Conservation (phyloP, 345 rosid species). For the Psidium guajava region DNA sequence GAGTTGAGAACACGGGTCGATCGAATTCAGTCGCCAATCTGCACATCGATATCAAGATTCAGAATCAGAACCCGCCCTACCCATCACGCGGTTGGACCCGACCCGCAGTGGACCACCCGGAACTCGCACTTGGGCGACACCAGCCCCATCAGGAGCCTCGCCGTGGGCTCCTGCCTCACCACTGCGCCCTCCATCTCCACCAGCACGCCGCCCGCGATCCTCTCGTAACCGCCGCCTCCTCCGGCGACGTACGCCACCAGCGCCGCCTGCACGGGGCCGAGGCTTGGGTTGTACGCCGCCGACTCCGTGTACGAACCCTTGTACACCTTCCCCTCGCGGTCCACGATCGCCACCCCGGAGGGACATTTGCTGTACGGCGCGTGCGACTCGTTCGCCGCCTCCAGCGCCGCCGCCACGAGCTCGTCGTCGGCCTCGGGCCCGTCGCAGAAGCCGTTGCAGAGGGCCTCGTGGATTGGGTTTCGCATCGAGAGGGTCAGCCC, state of each 20-base stretch:
- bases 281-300: slow-evolving; percentile 91
- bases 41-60: background rate
- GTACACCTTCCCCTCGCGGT: slow-evolving; percentile 68
- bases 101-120: slow-evolving; percentile 47
- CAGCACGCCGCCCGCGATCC: slow-evolving; percentile 53
- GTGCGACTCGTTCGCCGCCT: slow-evolving; percentile 74
- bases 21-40: background rate
- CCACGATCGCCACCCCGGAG: slow-evolving; percentile 76
- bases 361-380: slow-evolving; percentile 88
- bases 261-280: slow-evolving; percentile 93
- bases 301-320: slow-evolving; percentile 84
- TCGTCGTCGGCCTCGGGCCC: slow-evolving; percentile 4
- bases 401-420: slow-evolving; percentile 40
- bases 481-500: slow-evolving; percentile 12
- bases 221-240: slow-evolving; percentile 67
- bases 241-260: slow-evolving; percentile 55
- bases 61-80: background rate
- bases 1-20: background rate
- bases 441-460: background rate
- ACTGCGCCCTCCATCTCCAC: slow-evolving; percentile 68
- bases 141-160: slow-evolving; percentile 48
- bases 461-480: background rate
- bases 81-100: background rate
- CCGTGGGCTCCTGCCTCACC: slow-evolving; percentile 63
- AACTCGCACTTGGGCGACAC: slow-evolving; percentile 67